Base-by-base conservation (phyloP, 257 asterid genomes). In the Leonotis leonurus region DNA sequence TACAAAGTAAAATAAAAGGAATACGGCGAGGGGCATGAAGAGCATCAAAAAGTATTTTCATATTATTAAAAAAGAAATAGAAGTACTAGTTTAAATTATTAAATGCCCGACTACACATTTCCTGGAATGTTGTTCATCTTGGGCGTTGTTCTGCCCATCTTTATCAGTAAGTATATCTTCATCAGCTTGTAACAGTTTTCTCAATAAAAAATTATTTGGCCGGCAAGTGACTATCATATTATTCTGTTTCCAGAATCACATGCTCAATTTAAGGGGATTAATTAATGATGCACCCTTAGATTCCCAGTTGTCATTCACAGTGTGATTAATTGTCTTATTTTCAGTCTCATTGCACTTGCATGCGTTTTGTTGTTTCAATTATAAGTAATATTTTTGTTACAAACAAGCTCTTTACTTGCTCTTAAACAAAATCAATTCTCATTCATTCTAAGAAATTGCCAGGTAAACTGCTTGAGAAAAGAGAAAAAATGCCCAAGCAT, bases 401-500 rank as follows among this genome's bases (percentile, higher is more conserved):
- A 41, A 39, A 12, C 2, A 5, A 10, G 12, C 16, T 0, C 27
- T 36, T 40, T 5, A 48, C 41, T 5, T 40, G 51, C 33, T 25
- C 14, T 6, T 30, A 4, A 12, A 21, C 40, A 29, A 41, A 8
- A n/a, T 9, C 35, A 22, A 63, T 44, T 13, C 25, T 57, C 56
- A 56, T 18, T 13, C 22, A 55, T 44, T 50, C 46, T 49, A 40
- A 56, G 62, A 65, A 64, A 79, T 44, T 1, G 3, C 3, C 56
- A 60, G 75, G 48, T 63, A 63, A 73, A 56, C 56, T 27, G 67
- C 72, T 69, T 54, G 75, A 49, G 67, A 74, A 57, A 56, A 36
- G 56, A 51, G 49, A 65, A 61, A 69, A 71, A 58, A 92, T 89
- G 97, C 66, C 90, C 54, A 90, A 73, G 73, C 89, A 77, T 62